Evolutionary conservation across 148 eudicot genomes (phyloP), one percentile per base, ranked within the genome.

Genomic region (Pouteria glomerata): DNA sequence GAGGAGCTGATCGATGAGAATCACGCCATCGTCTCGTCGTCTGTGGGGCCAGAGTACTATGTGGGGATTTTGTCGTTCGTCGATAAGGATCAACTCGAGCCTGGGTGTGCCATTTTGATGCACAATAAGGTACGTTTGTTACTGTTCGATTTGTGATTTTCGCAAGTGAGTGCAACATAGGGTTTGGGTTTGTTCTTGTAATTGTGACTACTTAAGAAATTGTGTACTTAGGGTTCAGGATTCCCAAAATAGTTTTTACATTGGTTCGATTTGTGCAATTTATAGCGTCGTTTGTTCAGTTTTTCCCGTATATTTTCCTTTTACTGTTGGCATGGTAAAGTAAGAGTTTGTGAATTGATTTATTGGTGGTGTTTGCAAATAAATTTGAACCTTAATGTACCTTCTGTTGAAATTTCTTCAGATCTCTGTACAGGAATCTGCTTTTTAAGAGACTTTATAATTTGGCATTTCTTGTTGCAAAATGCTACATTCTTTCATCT

Each of bases 1-100:
- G 95, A 92, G 72, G 97, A 92, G 80, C 71, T 92, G 75, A 92
- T 92, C 69, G 97, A 92, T 80, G 97, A 91, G 89, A 91, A 85
- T 77, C 97, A 91, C 66, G 95, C 95, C 0, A 91, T 91, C 79
- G 94, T 91, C 26, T 85, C 90, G 16, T 79, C 86, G 3, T 87
- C 92, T 11, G 94, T 91, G 31, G 97, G 97, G 19, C 97, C 97
- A 8, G 95, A 91, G 79, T 91, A 91, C 66, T 91, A 91, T 66
- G 97, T 91, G 30, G 78, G 90, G 56, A 91, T 91, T 3, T 50
- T 85, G 68, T 82, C 87, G 3, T 92, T 89, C 73, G 95, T 87
- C 51, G 95, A 87, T 81, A 89, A 92, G 85, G 95, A 91, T 82
- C 97, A 91, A 78, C 78, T 91, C 29, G 97, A 91, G 72, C 94